Conservation (phyloP, 1,139 yeast species). For the Lodderomyces elongisporus region DNA sequence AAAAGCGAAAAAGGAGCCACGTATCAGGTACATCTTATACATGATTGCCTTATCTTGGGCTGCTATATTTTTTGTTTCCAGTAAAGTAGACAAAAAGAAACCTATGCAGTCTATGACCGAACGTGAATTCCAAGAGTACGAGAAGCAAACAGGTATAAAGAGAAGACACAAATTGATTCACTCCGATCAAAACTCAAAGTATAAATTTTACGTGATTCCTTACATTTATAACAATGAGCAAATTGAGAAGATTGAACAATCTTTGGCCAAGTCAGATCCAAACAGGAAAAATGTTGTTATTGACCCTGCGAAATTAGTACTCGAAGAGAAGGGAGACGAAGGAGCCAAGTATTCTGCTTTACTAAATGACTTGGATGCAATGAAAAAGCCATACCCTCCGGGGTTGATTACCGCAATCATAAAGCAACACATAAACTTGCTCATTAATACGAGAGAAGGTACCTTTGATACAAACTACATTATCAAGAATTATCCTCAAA, state of each 20-base stretch:
- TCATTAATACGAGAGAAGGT: slow-evolving; percentile 38
- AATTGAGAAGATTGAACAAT: slow-evolving; percentile 17
- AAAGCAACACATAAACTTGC: slow-evolving; percentile 39
- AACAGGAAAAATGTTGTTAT: slow-evolving; percentile 41
- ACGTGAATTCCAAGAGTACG: slow-evolving; percentile 53
- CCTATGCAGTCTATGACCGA: slow-evolving; percentile 50
- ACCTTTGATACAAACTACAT: slow-evolving; percentile 42
- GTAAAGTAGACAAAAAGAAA: slow-evolving; percentile 45
- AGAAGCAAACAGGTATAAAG: slow-evolving; percentile 47
- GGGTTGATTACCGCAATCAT: slow-evolving; percentile 58
- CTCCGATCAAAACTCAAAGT: slow-evolving; percentile 23
- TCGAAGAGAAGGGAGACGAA: slow-evolving; percentile 37
- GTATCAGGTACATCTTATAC: slow-evolving; percentile 45
- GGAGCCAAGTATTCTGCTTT: slow-evolving; percentile 37
- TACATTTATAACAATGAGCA: slow-evolving; percentile 22
- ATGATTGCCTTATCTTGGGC: slow-evolving; percentile 50
- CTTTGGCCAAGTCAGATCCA: slow-evolving; percentile 14
- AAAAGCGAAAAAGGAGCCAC: slow-evolving; percentile 23
- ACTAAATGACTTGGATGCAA: slow-evolving; percentile 35
- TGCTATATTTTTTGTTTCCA: slow-evolving; percentile 49
- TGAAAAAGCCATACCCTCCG: slow-evolving; percentile 41
- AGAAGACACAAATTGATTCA: slow-evolving; percentile 46
- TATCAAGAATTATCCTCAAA: slow-evolving; percentile 51
- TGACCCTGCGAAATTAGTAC: slow-evolving; percentile 42
- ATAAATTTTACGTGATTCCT: slow-evolving; percentile 44